phyloP scores from a whole-genome alignment of 2,329 filamentous ascomycete genomes.

The Fusarium austroafricanum region DNA sequence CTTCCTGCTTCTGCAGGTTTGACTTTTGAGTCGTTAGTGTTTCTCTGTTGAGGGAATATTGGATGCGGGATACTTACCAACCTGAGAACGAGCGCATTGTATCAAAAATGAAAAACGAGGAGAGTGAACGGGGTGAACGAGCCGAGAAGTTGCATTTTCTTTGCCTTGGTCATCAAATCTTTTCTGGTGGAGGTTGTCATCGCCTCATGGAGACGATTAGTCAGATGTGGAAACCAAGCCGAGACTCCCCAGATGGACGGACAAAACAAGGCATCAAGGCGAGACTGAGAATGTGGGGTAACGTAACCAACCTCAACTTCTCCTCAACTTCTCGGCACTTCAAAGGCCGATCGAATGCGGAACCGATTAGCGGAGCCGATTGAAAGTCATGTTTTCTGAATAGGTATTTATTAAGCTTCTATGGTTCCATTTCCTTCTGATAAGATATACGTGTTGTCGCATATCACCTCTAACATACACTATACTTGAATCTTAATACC shows the following conservation, averaged over 20 bases:
- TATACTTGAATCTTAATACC: not conserved
- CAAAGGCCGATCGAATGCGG: conserved; percentile 1
- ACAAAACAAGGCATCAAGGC: conserved; percentile 27
- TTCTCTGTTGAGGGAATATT: not conserved
- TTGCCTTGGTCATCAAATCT: not conserved
- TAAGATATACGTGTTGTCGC: rapidly evolving
- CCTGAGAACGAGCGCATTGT: conserved; percentile 43
- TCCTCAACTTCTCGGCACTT: not conserved
- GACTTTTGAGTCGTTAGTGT: conserved; percentile 14
- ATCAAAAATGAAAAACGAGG: rapidly evolving
- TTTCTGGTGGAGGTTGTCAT: not conserved
- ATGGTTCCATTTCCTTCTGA: rapidly evolving
- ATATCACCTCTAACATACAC: not conserved
- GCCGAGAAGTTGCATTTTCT: not conserved
- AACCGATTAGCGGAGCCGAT: conserved; percentile 10
- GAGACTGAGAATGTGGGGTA: conserved; percentile 34
- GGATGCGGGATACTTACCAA: conserved; percentile 15
- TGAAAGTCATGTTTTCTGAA: not conserved
- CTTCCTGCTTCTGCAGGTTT: conserved; percentile 42
- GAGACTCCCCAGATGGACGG: not conserved
- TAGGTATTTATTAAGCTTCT: not conserved
- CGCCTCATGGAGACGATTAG: not conserved
- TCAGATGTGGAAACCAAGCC: not conserved
- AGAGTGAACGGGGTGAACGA: not conserved
- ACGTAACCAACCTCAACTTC: not conserved